These are phyloP conservation scores for Pneumocystis sp. DNA, from an alignment of 1,139 yeast species.

Conservation along the genomic window DNA sequence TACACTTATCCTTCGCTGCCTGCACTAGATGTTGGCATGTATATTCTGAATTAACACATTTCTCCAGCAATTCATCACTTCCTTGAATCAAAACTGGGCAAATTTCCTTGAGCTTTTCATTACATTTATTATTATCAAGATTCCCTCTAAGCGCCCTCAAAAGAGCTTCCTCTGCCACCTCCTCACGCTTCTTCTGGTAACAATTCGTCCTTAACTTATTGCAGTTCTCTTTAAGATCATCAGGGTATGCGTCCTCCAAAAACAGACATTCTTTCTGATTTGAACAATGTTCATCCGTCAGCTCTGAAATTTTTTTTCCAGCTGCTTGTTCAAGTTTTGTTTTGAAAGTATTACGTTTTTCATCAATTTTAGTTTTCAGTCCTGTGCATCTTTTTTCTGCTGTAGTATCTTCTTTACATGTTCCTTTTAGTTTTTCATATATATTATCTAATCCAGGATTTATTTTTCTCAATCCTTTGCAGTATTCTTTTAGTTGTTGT, in stretches of 20 bases:
- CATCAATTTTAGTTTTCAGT: background rate
- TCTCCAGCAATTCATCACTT: background rate
- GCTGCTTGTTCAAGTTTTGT: background rate
- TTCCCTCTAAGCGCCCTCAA: background rate
- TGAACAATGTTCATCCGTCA: background rate
- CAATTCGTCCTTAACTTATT: background rate
- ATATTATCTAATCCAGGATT: background rate
- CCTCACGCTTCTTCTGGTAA: background rate
- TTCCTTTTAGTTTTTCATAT: background rate
- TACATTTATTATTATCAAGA: background rate
- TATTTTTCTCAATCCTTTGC: background rate
- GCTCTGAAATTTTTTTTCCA: background rate
- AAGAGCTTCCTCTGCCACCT: background rate
- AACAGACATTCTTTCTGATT: background rate
- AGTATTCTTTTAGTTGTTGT: background rate
- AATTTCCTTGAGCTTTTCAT: background rate
- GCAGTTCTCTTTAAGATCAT: background rate
- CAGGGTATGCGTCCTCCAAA: background rate
- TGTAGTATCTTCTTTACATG: background rate
- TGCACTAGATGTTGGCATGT: background rate
- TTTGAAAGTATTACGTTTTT: background rate
- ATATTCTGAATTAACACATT: background rate
- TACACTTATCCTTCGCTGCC: background rate
- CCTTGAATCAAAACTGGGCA: background rate
- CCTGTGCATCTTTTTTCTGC: background rate